Base-by-base conservation (phyloP, 345 rosid species). In the Pugionium dolabratum region DNA sequence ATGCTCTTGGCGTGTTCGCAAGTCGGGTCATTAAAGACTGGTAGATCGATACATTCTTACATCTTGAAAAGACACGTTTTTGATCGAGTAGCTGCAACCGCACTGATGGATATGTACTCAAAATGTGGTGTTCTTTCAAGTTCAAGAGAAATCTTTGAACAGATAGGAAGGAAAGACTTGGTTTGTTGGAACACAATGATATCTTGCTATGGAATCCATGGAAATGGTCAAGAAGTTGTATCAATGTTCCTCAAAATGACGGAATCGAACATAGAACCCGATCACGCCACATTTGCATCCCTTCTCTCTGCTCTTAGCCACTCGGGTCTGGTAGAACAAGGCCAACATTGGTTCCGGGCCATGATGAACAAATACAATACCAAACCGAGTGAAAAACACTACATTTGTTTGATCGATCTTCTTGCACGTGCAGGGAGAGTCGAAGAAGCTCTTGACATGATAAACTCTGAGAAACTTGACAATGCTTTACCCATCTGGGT, bases 231-330 rank as follows among this genome's bases (percentile, higher is more conserved):
- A 60, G 88, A 86, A 72, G 91, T 88, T 55, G 76, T 82, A 29
- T 75, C 81, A 1, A 67, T 86, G 55, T 85, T 88, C 64, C 72
- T 69, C 30, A 69, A 78, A 74, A 82, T 88, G 88, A 78, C 11
- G 33, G 75, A 78, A 62, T 63, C 82, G 29, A 66, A 66, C 36
- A 7, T 76, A 45, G 78, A 68, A 50, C 94, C 96, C 0, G 84
- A 88, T 76, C 86, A 77, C 30, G 79, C 79, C n/a, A 88, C 94
- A 9, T 91, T 86, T 75, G 75, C 85, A 8, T 70, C 90, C 11
- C 86, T 91, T 54, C 85, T 86, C 41, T 86, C 91, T 58, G 91
- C 94, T 70, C 71, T 82, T 56, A 75, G 90, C 77, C 96, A 86
- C 82, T 81, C 86, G 0, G 94, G 89, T 51, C 71, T 80, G 1